Conservation (phyloP, 163 green algal genomes). For the Chloromonas sp. region DNA sequence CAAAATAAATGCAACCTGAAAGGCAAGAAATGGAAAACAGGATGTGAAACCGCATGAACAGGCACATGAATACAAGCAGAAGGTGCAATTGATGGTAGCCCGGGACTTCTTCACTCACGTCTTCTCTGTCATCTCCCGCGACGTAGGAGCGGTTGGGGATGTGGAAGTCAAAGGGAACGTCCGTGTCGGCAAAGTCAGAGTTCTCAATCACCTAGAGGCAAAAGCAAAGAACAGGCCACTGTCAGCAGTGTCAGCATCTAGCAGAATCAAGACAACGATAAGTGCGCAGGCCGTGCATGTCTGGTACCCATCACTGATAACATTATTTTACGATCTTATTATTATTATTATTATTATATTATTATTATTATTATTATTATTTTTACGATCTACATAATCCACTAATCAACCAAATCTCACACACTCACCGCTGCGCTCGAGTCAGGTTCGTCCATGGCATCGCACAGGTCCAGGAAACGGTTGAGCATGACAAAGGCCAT, state of each 20-base stretch:
- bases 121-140: conserved; percentile 38
- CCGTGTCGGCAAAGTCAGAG: conserved; percentile 60
- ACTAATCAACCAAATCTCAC: not conserved
- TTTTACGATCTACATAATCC: too few relatives aligned
- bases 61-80: not conserved
- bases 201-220: conserved; percentile 45
- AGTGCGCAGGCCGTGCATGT: too few relatives aligned
- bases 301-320: too few relatives aligned
- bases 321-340: too few relatives aligned
- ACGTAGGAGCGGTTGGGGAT: conserved; percentile 56
- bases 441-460: conserved; percentile 72
- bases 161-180: conserved; percentile 57
- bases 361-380: too few relatives aligned
- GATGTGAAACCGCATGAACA: not conserved
- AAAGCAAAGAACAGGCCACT: too few relatives aligned
- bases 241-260: too few relatives aligned
- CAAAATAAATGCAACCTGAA: too few relatives aligned
- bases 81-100: not conserved
- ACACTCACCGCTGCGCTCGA: conserved; percentile 14
- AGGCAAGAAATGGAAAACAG: not conserved
- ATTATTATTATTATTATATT: too few relatives aligned
- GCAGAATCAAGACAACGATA: too few relatives aligned
- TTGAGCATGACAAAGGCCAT: conserved; percentile 81
- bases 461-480: conserved; percentile 72
- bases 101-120: conserved; percentile 21